These are phyloP conservation scores for Ceratobasidium sp. DNA, from an alignment of 1,284 basidiomycete genomes.

Conservation along the genomic window DNA sequence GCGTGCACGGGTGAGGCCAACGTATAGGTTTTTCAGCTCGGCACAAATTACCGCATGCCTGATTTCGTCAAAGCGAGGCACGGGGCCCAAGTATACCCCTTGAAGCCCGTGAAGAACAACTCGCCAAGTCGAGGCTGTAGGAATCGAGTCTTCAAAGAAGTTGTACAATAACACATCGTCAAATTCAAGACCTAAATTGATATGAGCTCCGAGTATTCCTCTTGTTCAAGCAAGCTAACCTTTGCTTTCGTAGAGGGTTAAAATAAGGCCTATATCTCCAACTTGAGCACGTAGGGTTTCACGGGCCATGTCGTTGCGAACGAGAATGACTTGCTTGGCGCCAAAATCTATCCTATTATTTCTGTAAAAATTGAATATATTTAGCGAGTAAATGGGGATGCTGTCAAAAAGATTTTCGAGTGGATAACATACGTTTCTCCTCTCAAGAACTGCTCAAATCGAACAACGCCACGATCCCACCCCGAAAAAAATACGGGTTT, in stretches of 20 bases:
- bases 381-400: background rate
- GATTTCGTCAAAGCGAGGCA: conserved; percentile 14
- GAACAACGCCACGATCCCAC: conserved; percentile 28
- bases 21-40: conserved; percentile 43
- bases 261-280: conserved; percentile 72
- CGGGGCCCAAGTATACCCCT: background rate
- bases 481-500: conserved; percentile 61
- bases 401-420: background rate
- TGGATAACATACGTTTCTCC: background rate
- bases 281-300: conserved; percentile 66
- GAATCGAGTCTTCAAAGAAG: conserved; percentile 4
- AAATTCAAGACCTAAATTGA: background rate
- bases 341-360: background rate
- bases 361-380: background rate
- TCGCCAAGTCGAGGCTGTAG: conserved; percentile 13
- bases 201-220: background rate
- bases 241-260: conserved; percentile 79
- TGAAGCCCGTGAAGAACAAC: conserved; percentile 4
- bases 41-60: conserved; percentile 18
- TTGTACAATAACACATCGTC: background rate
- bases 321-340: conserved; percentile 63
- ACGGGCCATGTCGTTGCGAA: conserved; percentile 70
- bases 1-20: conserved; percentile 6
- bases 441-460: conserved; percentile 70
- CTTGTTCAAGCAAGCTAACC: conserved; percentile 62